phyloP scores from a whole-genome alignment of 805 yeast species.

The Starmerella sirachaensis region DNA sequence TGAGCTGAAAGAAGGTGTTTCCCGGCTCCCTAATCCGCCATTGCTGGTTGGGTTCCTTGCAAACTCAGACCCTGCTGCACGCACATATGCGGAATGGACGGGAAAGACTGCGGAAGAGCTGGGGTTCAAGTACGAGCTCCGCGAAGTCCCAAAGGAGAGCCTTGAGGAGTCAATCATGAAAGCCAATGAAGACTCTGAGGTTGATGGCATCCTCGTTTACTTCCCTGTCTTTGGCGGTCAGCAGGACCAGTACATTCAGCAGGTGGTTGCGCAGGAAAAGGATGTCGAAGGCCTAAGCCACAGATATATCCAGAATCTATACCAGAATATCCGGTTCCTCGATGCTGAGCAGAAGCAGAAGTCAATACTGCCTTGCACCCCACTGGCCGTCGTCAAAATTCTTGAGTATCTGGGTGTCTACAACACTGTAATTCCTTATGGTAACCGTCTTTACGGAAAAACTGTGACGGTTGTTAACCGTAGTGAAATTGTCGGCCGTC shows the following conservation, averaged over 20 bases:
- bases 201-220: conserved; percentile 91
- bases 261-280: conserved; percentile 77
- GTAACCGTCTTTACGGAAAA: conserved; percentile 87
- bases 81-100: conserved; percentile 93
- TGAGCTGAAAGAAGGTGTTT: conserved; percentile 54
- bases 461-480: conserved; percentile 83
- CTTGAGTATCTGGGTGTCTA: conserved; percentile 82
- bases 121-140: conserved; percentile 75
- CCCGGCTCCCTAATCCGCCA: conserved; percentile 46
- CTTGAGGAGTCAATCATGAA: conserved; percentile 71
- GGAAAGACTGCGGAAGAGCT: conserved; percentile 74
- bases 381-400: conserved; percentile 86
- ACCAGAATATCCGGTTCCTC: conserved; percentile 78
- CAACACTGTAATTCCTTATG: conserved; percentile 69
- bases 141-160: conserved; percentile 64
- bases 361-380: conserved; percentile 91
- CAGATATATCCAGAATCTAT: conserved; percentile 82
- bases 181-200: conserved; percentile 64
- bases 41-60: conserved; percentile 83
- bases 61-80: conserved; percentile 88
- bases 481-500: conserved; percentile 95
- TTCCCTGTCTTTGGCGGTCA: conserved; percentile 94
- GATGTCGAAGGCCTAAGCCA: conserved; percentile 95
- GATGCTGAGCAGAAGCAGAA: conserved; percentile 57
- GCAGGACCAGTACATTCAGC: conserved; percentile 93